phyloP scores from a whole-genome alignment of 345 rosid species.

The Gossypium ekmanianum region DNA sequence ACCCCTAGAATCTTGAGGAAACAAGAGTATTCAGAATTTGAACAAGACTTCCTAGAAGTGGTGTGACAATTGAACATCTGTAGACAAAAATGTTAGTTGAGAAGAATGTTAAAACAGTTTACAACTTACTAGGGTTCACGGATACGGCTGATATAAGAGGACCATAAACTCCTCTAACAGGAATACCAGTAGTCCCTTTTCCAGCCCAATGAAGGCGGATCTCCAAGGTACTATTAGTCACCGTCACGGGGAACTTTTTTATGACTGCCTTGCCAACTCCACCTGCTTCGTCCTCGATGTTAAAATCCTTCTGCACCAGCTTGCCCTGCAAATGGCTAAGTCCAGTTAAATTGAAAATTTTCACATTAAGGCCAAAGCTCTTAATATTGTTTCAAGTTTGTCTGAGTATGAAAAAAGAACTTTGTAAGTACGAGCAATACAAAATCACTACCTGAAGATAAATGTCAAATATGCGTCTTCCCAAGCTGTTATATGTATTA shows the following conservation, averaged over 20 bases:
- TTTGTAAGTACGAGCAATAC: no score
- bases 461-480: constrained; percentile 62
- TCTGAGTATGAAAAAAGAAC: not conserved
- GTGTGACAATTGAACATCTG: not conserved
- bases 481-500: constrained; percentile 36
- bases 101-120: not conserved
- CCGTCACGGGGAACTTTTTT: constrained; percentile 18
- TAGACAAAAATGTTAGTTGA: not conserved
- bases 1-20: not conserved
- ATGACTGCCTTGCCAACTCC: constrained; percentile 39
- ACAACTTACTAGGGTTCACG: constrained; percentile 34
- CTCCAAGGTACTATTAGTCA: constrained; percentile 39
- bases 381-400: not conserved
- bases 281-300: constrained; percentile 47
- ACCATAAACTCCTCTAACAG: constrained; percentile 44
- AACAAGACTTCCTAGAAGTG: not conserved
- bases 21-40: not conserved
- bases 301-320: constrained; percentile 46
- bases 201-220: constrained; percentile 64
- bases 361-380: not conserved
- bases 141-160: constrained; percentile 63
- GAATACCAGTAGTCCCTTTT: constrained; percentile 52
- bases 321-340: constrained; percentile 35
- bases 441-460: constrained; percentile 50
- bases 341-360: not conserved